Conservation (phyloP, 306 rosid species). For the Citrullus colocynthis region DNA sequence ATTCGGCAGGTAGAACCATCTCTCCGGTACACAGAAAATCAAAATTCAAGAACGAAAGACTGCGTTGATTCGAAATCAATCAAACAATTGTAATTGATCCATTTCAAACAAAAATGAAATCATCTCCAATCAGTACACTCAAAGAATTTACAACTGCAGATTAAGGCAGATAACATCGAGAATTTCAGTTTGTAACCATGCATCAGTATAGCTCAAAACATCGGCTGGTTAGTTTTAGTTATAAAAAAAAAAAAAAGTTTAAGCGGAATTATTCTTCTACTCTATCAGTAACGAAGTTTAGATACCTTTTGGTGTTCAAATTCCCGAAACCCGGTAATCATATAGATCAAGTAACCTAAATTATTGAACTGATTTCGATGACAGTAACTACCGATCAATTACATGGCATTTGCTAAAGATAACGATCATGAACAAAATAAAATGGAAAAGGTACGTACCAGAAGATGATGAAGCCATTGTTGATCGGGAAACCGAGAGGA, state of each 20-base stretch:
- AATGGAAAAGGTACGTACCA: not conserved
- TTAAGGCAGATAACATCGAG: not conserved
- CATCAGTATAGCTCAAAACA: not conserved
- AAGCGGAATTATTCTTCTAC: not conserved
- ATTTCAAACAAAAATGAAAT: not conserved
- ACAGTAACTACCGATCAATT: not conserved
- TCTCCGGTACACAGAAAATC: not conserved
- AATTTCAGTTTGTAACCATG: not conserved
- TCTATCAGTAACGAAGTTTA: not conserved
- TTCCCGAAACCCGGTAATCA: not conserved
- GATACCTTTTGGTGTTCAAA: not conserved
- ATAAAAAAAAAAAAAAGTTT: too few relatives aligned
- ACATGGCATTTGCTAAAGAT: too few relatives aligned
- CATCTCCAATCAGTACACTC: not conserved
- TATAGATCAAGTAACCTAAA: not conserved
- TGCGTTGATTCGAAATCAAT: not conserved
- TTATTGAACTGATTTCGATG: not conserved
- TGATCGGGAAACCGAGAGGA: not conserved
- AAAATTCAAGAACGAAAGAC: not conserved
- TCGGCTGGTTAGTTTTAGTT: not conserved
- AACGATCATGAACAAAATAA: too few relatives aligned
- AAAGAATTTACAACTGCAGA: not conserved
- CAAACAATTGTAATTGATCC: not conserved
- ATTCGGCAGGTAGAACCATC: not conserved
- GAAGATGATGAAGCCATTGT: not conserved